Evolutionary conservation across 441 rosid species (phyloP).

Genomic region (Theobroma grandiflorum): DNA sequence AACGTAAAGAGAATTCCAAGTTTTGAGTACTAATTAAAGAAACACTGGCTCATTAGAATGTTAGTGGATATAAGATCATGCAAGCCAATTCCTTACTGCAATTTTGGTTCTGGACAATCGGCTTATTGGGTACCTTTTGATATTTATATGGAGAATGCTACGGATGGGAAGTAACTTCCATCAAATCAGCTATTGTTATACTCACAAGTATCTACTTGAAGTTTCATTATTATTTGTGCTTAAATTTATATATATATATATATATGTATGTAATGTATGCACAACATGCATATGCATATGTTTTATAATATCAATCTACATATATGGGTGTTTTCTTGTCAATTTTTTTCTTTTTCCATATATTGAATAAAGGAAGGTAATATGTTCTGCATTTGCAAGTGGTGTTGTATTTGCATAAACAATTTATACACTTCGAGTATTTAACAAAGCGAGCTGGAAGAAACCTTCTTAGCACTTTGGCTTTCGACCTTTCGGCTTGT

Average conservation of each 20-base stretch:
- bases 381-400: background rate
- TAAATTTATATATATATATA: background rate
- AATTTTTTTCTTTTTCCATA: too few species aligned
- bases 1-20: slow-evolving; percentile 44
- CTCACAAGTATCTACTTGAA: slow-evolving; percentile 51
- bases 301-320: too few species aligned
- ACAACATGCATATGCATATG: too few species aligned
- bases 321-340: background rate
- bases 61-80: slow-evolving; percentile 44
- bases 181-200: slow-evolving; percentile 49
- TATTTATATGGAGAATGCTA: too few species aligned
- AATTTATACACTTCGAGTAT: slow-evolving; percentile 51
- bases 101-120: slow-evolving; percentile 45
- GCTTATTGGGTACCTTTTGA: slow-evolving; percentile 74
- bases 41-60: slow-evolving; percentile 43
- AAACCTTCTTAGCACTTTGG: slow-evolving; percentile 78
- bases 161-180: slow-evolving; percentile 59
- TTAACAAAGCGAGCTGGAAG: slow-evolving; percentile 73
- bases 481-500: slow-evolving; percentile 80
- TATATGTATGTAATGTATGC: too few species aligned
- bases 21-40: slow-evolving; percentile 50
- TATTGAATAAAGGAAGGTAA: too few species aligned
- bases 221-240: too few species aligned
- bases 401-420: slow-evolving; percentile 48
- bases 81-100: slow-evolving; percentile 42